These are phyloP conservation scores for Udeniomyces megalosporus DNA, from an alignment of 768 basidiomycete species.

Conservation along the genomic window DNA sequence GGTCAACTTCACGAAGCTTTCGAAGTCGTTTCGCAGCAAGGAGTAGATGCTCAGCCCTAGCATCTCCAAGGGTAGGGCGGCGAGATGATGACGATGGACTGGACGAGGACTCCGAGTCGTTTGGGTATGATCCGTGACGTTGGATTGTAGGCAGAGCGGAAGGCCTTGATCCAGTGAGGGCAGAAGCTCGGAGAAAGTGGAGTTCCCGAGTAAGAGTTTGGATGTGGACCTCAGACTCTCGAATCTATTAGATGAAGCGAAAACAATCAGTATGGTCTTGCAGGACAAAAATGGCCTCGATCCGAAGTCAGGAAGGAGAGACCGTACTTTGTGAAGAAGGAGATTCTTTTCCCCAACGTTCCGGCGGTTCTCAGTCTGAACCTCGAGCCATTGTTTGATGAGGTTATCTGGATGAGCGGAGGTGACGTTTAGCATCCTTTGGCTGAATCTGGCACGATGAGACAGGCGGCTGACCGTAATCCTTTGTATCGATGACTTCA, in stretches of 20 bases:
- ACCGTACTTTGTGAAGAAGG: conserved; percentile 5
- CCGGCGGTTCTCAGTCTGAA: conserved; percentile 14
- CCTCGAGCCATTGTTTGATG: conserved; percentile 11
- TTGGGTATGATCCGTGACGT: not conserved
- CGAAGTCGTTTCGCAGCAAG: conserved; percentile 13
- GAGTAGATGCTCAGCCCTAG: conserved; percentile 11
- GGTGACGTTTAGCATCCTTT: too few species aligned
- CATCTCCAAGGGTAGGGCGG: conserved; percentile 12
- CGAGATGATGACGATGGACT: not conserved
- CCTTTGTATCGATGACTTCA: not conserved
- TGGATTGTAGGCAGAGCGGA: not conserved
- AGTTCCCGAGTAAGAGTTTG: conserved; percentile 13
- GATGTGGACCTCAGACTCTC: conserved; percentile 1
- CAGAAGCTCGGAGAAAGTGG: conserved; percentile 6
- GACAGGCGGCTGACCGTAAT: not conserved
- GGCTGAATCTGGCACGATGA: too few species aligned
- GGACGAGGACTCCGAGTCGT: not conserved
- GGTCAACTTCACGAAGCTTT: conserved; percentile 5
- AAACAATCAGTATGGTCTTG: not conserved
- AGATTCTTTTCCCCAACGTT: not conserved
- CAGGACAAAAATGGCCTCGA: not conserved
- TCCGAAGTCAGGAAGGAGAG: not conserved
- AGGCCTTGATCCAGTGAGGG: not conserved
- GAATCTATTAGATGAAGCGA: not conserved
- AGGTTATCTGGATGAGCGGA: not conserved